Evolutionary conservation across 192 early-diverging fungal genomes (phyloP).

Genomic region (Chytriomyces hyalinus): DNA sequence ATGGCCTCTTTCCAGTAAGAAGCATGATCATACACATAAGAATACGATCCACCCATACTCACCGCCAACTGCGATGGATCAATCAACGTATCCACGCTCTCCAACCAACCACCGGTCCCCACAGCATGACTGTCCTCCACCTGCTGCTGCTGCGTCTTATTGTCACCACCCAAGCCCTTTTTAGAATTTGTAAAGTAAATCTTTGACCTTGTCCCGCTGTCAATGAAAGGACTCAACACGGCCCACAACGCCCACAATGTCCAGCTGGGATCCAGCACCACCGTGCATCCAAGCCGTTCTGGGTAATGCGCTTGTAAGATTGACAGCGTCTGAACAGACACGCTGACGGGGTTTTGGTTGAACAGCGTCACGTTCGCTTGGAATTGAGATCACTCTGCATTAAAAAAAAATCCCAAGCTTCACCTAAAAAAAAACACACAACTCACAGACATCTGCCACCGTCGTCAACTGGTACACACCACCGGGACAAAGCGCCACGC

Average conservation of each 20-base stretch:
- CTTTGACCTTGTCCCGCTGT: slow-evolving; percentile 87
- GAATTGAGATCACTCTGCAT: no score
- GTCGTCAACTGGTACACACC: slow-evolving; percentile 71
- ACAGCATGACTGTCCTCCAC: slow-evolving; percentile 12
- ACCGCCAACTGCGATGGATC: not conserved
- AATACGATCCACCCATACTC: not conserved
- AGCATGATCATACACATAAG: not conserved
- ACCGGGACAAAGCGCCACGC: slow-evolving; percentile 36
- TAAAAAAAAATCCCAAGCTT: slow-evolving; percentile 34
- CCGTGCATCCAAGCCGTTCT: slow-evolving; percentile 64
- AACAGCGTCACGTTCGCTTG: slow-evolving; percentile 59
- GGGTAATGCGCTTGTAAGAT: slow-evolving; percentile 87
- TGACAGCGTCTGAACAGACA: slow-evolving; percentile 64
- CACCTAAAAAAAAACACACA: slow-evolving; percentile 19
- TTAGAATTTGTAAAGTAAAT: slow-evolving; percentile 78
- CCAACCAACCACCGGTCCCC: slow-evolving; percentile 12
- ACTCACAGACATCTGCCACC: slow-evolving; percentile 65
- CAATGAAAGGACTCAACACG: slow-evolving; percentile 80
- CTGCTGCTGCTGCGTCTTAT: slow-evolving; percentile 3
- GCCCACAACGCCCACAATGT: slow-evolving; percentile 85
- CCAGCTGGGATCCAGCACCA: slow-evolving; percentile 81
- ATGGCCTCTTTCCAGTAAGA: not conserved
- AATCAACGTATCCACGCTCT: slow-evolving; percentile 2
- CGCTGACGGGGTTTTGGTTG: slow-evolving; percentile 60
- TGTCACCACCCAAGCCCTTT: slow-evolving; percentile 41